Evolutionary conservation across 805 yeast species (phyloP).

Genomic region (Martiniozyma abietophila): DNA sequence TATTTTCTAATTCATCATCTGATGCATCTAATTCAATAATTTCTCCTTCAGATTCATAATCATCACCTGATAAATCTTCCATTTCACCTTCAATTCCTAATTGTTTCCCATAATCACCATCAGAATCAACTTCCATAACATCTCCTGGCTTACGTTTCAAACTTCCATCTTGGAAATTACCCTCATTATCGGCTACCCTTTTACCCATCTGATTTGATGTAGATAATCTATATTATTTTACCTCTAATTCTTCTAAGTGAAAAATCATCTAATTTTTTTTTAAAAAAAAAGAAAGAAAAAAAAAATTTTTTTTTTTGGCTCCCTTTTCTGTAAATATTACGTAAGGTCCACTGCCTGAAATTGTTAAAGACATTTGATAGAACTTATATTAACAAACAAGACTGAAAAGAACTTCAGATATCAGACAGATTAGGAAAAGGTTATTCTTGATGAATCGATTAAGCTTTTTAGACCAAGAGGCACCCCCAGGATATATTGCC

Average conservation of each 20-base stretch:
- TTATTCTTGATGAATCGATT: constrained; percentile 36
- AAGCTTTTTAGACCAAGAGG: constrained; percentile 68
- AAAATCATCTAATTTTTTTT: too few species aligned
- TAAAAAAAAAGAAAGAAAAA: constrained; percentile 3
- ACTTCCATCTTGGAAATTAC: constrained; percentile 11
- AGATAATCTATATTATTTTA: too few species aligned
- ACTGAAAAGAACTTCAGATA: background rate
- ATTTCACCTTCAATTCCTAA: constrained; percentile 61
- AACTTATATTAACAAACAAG: constrained; percentile 7
- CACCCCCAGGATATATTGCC: constrained; percentile 86
- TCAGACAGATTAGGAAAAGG: constrained; percentile 3
- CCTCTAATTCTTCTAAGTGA: too few species aligned
- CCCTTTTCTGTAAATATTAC: background rate
- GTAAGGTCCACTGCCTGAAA: too few species aligned
- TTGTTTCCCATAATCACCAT: constrained; percentile 33
- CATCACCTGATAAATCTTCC: constrained; percentile 86
- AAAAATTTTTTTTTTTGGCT: background rate
- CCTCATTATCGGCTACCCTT: constrained; percentile 24
- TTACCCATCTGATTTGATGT: constrained; percentile 28
- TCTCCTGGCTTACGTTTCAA: constrained; percentile 13
- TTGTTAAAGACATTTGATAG: constrained; percentile 3
- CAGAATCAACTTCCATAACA: constrained; percentile 22
- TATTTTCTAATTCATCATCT: constrained; percentile 41
- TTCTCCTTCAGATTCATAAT: constrained; percentile 86
- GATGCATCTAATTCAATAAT: constrained; percentile 67